Percentiles rank a stretch among this genome's conserved stretches.
Conservation (phyloP, 1,284 basidiomycete genomes). For the Ustanciosporium gigantosporum region DNA sequence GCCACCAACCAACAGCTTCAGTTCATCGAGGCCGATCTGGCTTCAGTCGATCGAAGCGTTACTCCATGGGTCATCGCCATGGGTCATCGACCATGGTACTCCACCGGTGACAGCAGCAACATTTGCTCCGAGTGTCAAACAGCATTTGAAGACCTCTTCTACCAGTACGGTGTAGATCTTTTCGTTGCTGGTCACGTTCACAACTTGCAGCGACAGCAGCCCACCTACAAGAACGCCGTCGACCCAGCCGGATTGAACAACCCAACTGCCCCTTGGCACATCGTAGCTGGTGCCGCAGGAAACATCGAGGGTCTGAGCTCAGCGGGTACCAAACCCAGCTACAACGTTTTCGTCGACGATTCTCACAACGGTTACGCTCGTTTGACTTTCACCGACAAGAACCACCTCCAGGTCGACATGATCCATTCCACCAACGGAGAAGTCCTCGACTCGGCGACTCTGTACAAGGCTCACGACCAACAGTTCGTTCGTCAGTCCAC, state of each 20-base stretch:
- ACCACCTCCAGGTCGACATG: constrained; percentile 29
- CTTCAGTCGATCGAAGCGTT: constrained; percentile 58
- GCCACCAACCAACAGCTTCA: constrained; percentile 27
- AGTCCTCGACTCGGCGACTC: constrained; percentile 27
- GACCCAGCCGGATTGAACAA: constrained; percentile 44
- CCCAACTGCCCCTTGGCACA: constrained; percentile 55
- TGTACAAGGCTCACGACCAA: constrained; percentile 24
- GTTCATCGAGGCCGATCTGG: constrained; percentile 57
- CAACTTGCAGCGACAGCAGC: constrained; percentile 60
- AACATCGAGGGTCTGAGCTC: constrained; percentile 56
- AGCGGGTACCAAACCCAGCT: constrained; percentile 4
- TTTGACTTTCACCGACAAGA: constrained; percentile 56
- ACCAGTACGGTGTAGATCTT: constrained; percentile 60
- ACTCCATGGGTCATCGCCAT: constrained; percentile 62
- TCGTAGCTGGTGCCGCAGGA: constrained; percentile 60
- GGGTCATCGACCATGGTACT: constrained; percentile 58
- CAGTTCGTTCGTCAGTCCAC: constrained; percentile 14
- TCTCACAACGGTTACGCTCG: constrained; percentile 32
- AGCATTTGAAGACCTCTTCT: constrained; percentile 60
- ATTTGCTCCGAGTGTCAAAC: constrained; percentile 55
- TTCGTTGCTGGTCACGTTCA: constrained; percentile 61
- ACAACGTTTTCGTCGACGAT: constrained; percentile 26
- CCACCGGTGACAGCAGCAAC: constrained; percentile 30
- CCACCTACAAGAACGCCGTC: constrained; percentile 51
- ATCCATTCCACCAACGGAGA: constrained; percentile 30